Evolutionary conservation across 345 rosid genomes (phyloP).

Genomic region (Stellera chamaejasme): DNA sequence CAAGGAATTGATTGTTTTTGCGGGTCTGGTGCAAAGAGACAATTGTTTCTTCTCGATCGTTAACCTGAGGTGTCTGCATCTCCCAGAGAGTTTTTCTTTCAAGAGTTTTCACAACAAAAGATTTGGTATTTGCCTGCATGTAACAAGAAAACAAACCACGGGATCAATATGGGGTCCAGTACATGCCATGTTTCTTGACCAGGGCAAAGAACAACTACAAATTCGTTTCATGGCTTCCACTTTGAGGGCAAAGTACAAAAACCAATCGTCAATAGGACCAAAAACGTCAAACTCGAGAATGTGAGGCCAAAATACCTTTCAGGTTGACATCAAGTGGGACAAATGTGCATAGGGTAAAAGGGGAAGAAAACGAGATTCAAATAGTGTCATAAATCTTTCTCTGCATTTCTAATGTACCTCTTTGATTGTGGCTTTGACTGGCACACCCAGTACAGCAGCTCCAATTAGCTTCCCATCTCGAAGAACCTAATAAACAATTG

Average conservation of each 20-base stretch:
- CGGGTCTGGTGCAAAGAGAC: neutral
- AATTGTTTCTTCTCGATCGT: conserved; percentile 6
- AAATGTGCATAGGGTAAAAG: too few species aligned
- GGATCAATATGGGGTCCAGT: too few species aligned
- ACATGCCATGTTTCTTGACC: too few species aligned
- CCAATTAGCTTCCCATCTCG: conserved; percentile 64
- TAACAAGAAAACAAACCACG: conserved; percentile 4
- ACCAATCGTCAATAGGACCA: too few species aligned
- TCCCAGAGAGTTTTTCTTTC: conserved; percentile 94
- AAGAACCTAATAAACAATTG: conserved; percentile 46
- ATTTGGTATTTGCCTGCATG: conserved; percentile 59
- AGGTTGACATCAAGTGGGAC: too few species aligned
- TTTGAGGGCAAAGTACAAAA: too few species aligned
- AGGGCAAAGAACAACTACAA: too few species aligned
- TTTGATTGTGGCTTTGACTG: conserved; percentile 91
- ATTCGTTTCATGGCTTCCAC: too few species aligned
- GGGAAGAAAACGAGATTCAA: too few species aligned
- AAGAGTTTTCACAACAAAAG: conserved; percentile 78
- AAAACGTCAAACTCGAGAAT: neutral
- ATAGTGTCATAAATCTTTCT: too few species aligned
- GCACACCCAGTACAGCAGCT: conserved; percentile 97
- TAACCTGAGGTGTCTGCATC: conserved; percentile 98
- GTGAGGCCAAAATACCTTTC: neutral
- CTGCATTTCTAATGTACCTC: conserved; percentile 41
- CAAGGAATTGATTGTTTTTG: conserved; percentile 4